phyloP scores from a whole-genome alignment of 805 yeast genomes.

The Brettanomyces nanus region DNA sequence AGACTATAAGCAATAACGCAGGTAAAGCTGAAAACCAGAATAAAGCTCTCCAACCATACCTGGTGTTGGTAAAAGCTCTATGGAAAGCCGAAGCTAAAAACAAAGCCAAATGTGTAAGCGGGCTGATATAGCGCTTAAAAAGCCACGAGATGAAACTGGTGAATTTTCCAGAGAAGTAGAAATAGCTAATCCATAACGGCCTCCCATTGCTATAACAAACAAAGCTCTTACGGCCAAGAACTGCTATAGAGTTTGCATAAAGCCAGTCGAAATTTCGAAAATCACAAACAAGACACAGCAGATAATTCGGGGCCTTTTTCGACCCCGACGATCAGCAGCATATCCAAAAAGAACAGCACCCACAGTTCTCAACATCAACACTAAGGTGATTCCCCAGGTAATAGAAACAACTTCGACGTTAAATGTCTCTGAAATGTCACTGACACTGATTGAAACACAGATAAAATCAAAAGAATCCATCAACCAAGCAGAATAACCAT shows the following conservation, averaged over 20 bases:
- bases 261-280: constrained; percentile 49
- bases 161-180: constrained; percentile 36
- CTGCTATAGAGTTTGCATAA: constrained; percentile 37
- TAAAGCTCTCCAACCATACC: constrained; percentile 60
- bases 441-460: constrained; percentile 26
- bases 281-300: constrained; percentile 33
- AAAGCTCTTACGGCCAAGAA: constrained; percentile 46
- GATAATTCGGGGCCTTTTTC: constrained; percentile 40
- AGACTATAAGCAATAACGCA: constrained; percentile 47
- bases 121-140: constrained; percentile 59
- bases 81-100: constrained; percentile 47
- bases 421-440: constrained; percentile 32
- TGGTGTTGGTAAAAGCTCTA: constrained; percentile 42
- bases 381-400: constrained; percentile 40
- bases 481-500: constrained; percentile 44
- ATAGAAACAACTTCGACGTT: constrained; percentile 31
- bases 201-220: constrained; percentile 47
- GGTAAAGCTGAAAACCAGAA: constrained; percentile 73
- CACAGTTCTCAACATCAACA: constrained; percentile 47
- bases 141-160: constrained; percentile 36
- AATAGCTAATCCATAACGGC: constrained; percentile 34
- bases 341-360: constrained; percentile 46
- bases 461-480: constrained; percentile 50
- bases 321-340: constrained; percentile 41
- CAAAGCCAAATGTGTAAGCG: constrained; percentile 57